Evolutionary conservation across 257 asterid species (phyloP), one percentile per base, ranked within the genome.

Genomic region (Fraxinus quadrangulata): DNA sequence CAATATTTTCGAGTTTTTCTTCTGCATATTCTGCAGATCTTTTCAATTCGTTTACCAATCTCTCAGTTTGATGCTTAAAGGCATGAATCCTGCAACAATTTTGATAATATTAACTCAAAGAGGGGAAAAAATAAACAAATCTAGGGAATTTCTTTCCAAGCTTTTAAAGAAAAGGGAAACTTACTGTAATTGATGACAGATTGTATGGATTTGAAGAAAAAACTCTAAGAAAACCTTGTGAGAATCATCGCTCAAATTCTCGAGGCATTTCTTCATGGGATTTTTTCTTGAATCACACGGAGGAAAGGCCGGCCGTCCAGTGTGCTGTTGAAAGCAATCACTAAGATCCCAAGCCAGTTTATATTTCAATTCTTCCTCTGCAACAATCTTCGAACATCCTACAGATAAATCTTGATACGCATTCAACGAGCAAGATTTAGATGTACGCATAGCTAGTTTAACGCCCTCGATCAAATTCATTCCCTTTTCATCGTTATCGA

Each of bases 101-200:
- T 51, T 21, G n/a, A 17, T 5, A 37, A 26, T 23, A 23, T 33
- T 14, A 54, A 49, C n/a, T 49, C 14, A 13, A 40, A 39, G 0
- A 21, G 3, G 45, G 2, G 2, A 10, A 8, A 26, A 26, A 26
- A 4, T 0, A 16, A 59, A 33, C 36, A 51, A 59, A 36, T 6
- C 49, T 11, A 13, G 59, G 11, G n/a, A 19, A 68, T 63, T 63
- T 4, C 21, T 10, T 63, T 3, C 56, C 56, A 19, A 54, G 56
- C 7, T 24, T 17, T 24, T 16, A 67, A 14, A 59, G 16, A 72
- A 13, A 45, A 70, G 74, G 5, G 6, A 56, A 56, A 47, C 92
- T 81, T 78, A 93, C 98, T 93, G 97, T 83, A 95, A 74, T 23
- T 93, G 99, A 71, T 95, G 97, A 42, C 99, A 95, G 26, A 93